These are phyloP conservation scores for Pseudopyricularia cyperi DNA, from an alignment of 2,329 filamentous ascomycete genomes.

Conservation along the genomic window DNA sequence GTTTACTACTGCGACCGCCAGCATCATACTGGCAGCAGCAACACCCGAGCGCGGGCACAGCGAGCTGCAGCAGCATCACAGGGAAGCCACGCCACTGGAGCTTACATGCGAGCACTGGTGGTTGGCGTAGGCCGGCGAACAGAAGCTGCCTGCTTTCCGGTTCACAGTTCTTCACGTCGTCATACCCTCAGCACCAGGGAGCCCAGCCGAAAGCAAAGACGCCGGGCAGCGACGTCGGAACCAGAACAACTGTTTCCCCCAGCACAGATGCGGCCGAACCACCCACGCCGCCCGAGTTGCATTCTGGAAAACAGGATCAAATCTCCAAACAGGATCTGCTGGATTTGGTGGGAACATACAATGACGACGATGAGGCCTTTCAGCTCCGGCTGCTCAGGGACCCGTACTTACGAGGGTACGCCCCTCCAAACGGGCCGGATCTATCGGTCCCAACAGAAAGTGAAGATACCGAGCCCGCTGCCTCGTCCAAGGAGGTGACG, in stretches of 20 bases:
- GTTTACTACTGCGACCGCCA: slow-evolving; percentile 30
- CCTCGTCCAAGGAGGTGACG: slow-evolving; percentile 26
- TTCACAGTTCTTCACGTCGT: neutral
- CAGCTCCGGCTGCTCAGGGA: slow-evolving; percentile 38
- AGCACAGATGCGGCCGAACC: neutral
- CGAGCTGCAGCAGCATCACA: neutral
- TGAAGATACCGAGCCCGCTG: slow-evolving; percentile 35
- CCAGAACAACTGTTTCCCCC: neutral
- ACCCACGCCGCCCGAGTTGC: too few relatives aligned
- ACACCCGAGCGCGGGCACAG: too few relatives aligned
- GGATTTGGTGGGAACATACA: slow-evolving; percentile 36
- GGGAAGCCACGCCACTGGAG: neutral
- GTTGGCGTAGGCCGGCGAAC: neutral
- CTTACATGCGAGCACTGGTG: neutral
- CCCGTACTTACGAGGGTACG: slow-evolving; percentile 41
- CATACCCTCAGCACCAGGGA: neutral
- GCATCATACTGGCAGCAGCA: slow-evolving; percentile 14
- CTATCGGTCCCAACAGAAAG: slow-evolving; percentile 35
- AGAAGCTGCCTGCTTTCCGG: neutral
- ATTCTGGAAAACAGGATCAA: neutral
- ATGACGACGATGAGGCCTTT: slow-evolving; percentile 33
- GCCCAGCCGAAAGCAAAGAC: neutral
- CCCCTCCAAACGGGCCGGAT: slow-evolving; percentile 32
- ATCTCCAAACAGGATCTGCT: slow-evolving; percentile 31
- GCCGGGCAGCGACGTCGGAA: neutral